These are phyloP conservation scores for Nakazawaea laoshanensis DNA, from an alignment of 805 yeast species.

Conservation along the genomic window DNA sequence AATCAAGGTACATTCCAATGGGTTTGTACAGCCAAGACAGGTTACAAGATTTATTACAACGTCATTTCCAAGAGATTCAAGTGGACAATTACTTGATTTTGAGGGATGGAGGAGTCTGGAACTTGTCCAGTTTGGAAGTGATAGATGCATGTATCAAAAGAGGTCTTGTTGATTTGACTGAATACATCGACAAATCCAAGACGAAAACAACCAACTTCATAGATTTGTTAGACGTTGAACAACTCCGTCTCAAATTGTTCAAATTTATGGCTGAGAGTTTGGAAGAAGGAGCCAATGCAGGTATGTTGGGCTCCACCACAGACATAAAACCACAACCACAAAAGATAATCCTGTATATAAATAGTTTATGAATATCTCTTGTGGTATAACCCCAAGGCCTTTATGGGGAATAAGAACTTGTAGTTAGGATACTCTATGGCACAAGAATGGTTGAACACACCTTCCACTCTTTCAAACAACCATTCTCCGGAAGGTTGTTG, in stretches of 20 bases:
- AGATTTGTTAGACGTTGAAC: constrained; percentile 14
- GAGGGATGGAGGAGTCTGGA: constrained; percentile 37
- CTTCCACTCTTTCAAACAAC: constrained; percentile 79
- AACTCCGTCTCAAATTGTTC: constrained; percentile 13
- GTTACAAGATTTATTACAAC: constrained; percentile 26
- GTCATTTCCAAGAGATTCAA: constrained; percentile 32
- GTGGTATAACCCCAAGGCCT: constrained; percentile 75
- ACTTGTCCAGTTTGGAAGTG: constrained; percentile 40
- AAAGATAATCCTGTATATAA: neutral
- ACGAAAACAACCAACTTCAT: constrained; percentile 7
- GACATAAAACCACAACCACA: neutral
- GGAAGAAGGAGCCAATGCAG: constrained; percentile 6
- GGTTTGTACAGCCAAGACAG: constrained; percentile 27
- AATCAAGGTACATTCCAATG: constrained; percentile 30
- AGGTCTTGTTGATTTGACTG: constrained; percentile 34
- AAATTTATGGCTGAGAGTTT: constrained; percentile 12
- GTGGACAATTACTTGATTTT: constrained; percentile 44
- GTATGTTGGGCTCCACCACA: neutral
- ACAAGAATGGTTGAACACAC: constrained; percentile 91
- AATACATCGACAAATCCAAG: constrained; percentile 2
- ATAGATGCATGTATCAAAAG: constrained; percentile 47
- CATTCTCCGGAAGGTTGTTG: constrained; percentile 79
- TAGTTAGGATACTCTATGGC: constrained; percentile 96
- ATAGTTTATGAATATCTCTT: neutral
- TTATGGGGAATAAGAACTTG: constrained; percentile 80